Conservation (phyloP, 225 moss, liverwort and hornwort genomes). For the Pseudisothecium myosuroides region DNA sequence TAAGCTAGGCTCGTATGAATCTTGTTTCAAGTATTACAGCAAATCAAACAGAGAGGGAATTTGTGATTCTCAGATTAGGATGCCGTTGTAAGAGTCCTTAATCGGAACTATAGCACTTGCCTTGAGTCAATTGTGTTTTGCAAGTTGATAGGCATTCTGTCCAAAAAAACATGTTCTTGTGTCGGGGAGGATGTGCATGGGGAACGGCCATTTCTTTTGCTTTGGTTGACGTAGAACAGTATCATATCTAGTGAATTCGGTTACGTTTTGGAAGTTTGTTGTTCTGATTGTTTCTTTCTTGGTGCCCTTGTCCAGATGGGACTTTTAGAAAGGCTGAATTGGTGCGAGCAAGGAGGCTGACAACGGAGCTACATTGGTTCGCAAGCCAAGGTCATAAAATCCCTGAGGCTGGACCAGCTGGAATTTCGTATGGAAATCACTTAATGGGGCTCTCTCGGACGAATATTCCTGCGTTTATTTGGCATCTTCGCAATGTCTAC, state of each 20-base stretch:
- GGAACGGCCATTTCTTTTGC: not conserved
- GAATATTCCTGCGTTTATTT: slow-evolving; percentile 35
- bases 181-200: not conserved
- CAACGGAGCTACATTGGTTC: slow-evolving; percentile 69
- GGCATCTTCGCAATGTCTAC: slow-evolving; percentile 55
- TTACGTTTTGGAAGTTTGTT: not conserved
- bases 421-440: slow-evolving; percentile 42
- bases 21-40: not conserved
- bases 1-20: not conserved
- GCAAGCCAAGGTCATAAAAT: slow-evolving; percentile 53
- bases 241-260: not conserved
- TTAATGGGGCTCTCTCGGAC: slow-evolving; percentile 47
- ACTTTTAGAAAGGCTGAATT: slow-evolving; percentile 45
- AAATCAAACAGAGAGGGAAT: not conserved
- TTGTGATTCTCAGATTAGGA: not conserved
- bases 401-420: slow-evolving; percentile 50
- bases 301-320: slow-evolving; percentile 25
- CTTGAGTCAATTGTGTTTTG: not conserved
- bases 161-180: not conserved
- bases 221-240: not conserved
- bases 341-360: slow-evolving; percentile 39
- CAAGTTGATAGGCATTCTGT: not conserved
- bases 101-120: not conserved
- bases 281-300: not conserved
- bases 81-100: not conserved